Evolutionary conservation across 2,329 filamentous ascomycete genomes (phyloP), one percentile per base, ranked within the genome.

Genomic region (Trichophyton equinum): DNA sequence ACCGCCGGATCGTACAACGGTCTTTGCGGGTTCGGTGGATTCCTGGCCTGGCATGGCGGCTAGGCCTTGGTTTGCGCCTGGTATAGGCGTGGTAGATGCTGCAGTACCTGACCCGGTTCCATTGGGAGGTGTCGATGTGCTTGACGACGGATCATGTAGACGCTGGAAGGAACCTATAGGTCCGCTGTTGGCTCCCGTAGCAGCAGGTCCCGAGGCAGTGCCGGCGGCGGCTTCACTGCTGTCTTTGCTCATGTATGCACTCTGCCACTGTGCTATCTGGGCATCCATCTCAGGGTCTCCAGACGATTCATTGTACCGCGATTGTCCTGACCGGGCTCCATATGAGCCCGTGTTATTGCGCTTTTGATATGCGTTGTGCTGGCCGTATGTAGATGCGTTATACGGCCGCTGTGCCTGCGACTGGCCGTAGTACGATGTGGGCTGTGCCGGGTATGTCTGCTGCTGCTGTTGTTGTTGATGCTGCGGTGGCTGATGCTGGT

Each of bases 181-280:
- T 22, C 75, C 75, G 13, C 74, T 72, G 66, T 79, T 79, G 20
- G 78, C 73, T 22, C 73, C 73, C 3, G 76, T 77, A 22, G 73
- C 73, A 25, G 76, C 62, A 9, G 71, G 27, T 30, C 27, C 69
- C 40, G 70, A 72, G 9, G 72, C 68, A 38, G 71, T 70, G 46
- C 62, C 65, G 15, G 72, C 67, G 62, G 67, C 69, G 64, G 57
- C 25, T 61, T 71, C 40, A 71, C 70, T 9, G 15, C 38, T 36
- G 57, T 87, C 85, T 67, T 82, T 85, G 57, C 79, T 81, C 64
- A 85, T 82, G 74, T 96, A 96, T 27, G 91, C 89, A 74, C 87
- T 92, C 74, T 95, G 91, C 90, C 92, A 96, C 74, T 95, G 89
- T 57, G 91, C 91, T 64, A 96, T 91, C 73, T 95, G 89, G 33